These are phyloP conservation scores for Centella asiatica DNA, from an alignment of 129 eudicot species.

Conservation along the genomic window DNA sequence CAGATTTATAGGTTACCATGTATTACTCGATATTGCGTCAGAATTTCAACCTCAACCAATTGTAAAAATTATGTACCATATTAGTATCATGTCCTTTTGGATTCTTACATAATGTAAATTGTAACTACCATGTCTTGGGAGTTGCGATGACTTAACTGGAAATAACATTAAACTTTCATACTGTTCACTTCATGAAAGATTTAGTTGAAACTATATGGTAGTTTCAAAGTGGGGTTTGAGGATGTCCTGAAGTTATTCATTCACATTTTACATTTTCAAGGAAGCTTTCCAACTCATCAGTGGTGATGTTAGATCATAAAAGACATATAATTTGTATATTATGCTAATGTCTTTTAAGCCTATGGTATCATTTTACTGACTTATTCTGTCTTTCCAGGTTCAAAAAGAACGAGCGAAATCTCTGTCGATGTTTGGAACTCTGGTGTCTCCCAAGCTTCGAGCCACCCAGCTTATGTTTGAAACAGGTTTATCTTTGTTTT, in stretches of 20 bases:
- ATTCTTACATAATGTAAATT: neutral
- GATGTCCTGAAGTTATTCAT: too few species aligned
- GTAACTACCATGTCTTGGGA: too few species aligned
- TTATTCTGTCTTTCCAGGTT: slow-evolving; percentile 23
- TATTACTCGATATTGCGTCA: neutral
- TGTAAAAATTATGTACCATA: neutral
- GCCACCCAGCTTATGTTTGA: slow-evolving; percentile 79
- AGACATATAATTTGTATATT: too few species aligned
- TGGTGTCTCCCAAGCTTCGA: slow-evolving; percentile 91
- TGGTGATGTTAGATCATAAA: neutral
- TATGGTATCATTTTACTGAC: neutral
- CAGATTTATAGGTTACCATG: neutral
- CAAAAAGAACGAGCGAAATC: slow-evolving; percentile 64
- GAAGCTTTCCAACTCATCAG: neutral
- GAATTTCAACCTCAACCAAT: neutral
- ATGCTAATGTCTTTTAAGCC: too few species aligned
- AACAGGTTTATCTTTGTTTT: slow-evolving; percentile 43
- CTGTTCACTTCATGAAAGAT: too few species aligned
- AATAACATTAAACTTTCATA: too few species aligned
- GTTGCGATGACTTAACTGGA: too few species aligned
- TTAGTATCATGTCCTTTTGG: neutral
- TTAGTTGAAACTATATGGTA: too few species aligned
- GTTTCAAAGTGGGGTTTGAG: too few species aligned
- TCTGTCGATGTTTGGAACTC: slow-evolving; percentile 71
- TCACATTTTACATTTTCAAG: neutral